A percentile compares a stretch with the other conserved stretches of the same genome.
Conservation (phyloP, 345 rosid genomes). For the Linum trigynum region DNA sequence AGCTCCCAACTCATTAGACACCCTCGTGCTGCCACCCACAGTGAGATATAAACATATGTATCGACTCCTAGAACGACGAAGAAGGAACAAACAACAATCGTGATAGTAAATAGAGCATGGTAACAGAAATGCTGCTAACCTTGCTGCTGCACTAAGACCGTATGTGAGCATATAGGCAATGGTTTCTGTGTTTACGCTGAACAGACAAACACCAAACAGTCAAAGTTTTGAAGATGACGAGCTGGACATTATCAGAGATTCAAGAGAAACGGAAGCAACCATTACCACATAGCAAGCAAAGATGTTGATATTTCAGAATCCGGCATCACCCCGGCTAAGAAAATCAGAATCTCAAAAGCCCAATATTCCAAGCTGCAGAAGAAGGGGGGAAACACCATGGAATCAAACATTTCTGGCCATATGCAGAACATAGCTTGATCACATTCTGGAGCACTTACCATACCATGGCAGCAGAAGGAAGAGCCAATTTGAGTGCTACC, state of each 20-base stretch:
- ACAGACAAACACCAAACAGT: not conserved
- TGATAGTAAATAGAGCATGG: not conserved
- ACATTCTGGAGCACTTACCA: conserved; percentile 33
- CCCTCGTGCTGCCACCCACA: conserved; percentile 49
- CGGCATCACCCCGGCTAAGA: conserved; percentile 65
- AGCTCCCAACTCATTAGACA: conserved; percentile 75
- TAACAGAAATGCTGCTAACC: not conserved
- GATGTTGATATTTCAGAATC: conserved; percentile 50
- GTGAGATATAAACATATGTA: not conserved
- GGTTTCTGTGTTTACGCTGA: conserved; percentile 50
- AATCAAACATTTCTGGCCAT: not conserved
- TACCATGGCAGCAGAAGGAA: conserved; percentile 72
- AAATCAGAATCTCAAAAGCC: conserved; percentile 75
- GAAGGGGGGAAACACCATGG: not conserved
- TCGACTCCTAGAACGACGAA: not conserved
- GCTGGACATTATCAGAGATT: not conserved
- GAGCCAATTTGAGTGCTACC: conserved; percentile 35
- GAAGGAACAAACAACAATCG: no score
- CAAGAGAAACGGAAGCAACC: not conserved
- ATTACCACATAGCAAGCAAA: conserved; percentile 61
- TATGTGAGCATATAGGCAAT: conserved; percentile 55
- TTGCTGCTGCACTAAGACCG: conserved; percentile 31
- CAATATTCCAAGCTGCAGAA: conserved; percentile 54
- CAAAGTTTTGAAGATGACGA: not conserved
- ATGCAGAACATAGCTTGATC: not conserved